phyloP scores from a whole-genome alignment of 2,329 filamentous ascomycete species.

The Fusarium pseudocircinatum region DNA sequence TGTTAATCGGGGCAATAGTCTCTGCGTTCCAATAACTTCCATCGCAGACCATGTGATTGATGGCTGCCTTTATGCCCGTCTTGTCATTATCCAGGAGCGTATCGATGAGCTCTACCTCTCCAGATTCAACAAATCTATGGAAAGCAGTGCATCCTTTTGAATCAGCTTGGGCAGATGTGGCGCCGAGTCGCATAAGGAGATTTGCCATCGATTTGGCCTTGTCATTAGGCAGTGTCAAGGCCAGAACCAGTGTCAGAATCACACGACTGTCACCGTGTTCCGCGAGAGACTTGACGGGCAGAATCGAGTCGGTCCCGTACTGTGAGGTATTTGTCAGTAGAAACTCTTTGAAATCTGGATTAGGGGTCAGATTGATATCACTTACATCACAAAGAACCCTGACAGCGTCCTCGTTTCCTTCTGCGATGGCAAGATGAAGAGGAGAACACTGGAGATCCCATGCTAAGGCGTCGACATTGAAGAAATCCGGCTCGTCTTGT shows the following conservation, averaged over 20 bases:
- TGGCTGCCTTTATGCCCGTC: constrained; percentile 67
- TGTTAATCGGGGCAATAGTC: constrained; percentile 63
- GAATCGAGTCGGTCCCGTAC: constrained; percentile 80
- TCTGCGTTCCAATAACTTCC: constrained; percentile 47
- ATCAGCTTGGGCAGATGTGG: constrained; percentile 78
- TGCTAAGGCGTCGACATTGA: constrained; percentile 78
- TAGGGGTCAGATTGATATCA: neutral
- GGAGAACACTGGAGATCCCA: constrained; percentile 82
- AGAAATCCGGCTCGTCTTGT: constrained; percentile 78
- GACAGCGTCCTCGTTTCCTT: constrained; percentile 75
- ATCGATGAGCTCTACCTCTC: constrained; percentile 60
- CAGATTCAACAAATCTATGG: constrained; percentile 68
- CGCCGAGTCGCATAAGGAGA: constrained; percentile 74
- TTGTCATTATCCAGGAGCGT: constrained; percentile 65
- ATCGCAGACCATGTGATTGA: constrained; percentile 70
- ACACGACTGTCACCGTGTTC: constrained; percentile 64
- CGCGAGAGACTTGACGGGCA: constrained; percentile 75
- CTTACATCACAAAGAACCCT: constrained; percentile 71
- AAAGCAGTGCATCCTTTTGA: constrained; percentile 70
- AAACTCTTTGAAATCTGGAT: neutral
- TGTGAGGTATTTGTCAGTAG: constrained; percentile 48
- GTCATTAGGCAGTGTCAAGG: constrained; percentile 69
- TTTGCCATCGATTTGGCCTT: constrained; percentile 72
- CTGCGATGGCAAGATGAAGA: constrained; percentile 80
- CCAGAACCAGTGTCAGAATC: constrained; percentile 76